Evolutionary conservation across 176 grass and related monocot genomes (phyloP).

Genomic region (sorghum (Sorghum bicolor)): DNA sequence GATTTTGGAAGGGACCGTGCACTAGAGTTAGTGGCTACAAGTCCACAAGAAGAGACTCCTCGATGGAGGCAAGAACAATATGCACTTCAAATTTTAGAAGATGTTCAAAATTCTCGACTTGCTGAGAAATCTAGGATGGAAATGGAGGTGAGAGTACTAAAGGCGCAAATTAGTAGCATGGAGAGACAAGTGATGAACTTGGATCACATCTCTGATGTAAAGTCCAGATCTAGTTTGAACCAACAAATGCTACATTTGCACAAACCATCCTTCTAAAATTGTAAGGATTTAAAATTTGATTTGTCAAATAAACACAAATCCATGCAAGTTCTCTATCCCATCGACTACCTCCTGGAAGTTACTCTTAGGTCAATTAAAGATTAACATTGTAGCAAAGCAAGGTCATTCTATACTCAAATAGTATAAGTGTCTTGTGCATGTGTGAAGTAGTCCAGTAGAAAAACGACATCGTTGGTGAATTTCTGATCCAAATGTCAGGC

Average conservation of each 20-base stretch:
- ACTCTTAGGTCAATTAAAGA: neutral
- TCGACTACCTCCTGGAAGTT: neutral
- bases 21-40: constrained; percentile 29
- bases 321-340: neutral
- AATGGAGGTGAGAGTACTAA: constrained; percentile 47
- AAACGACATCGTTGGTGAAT: neutral
- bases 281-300: neutral
- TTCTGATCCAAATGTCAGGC: neutral
- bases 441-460: neutral
- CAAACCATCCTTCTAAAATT: constrained; percentile 24
- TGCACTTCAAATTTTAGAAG: constrained; percentile 43
- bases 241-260: constrained; percentile 19
- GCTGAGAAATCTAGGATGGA: constrained; percentile 31
- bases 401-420: neutral
- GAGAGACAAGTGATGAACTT: constrained; percentile 43
- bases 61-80: constrained; percentile 51
- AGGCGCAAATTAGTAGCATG: constrained; percentile 45
- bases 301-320: constrained; percentile 8
- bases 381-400: neutral
- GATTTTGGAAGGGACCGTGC: constrained; percentile 29
- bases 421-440: neutral
- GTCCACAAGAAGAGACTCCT: constrained; percentile 39
- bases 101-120: constrained; percentile 28
- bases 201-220: constrained; percentile 30
- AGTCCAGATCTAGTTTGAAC: constrained; percentile 27